Evolutionary conservation across 345 rosid genomes (phyloP), one percentile per base, ranked within the genome.

Genomic region (Arabis hirsuta): DNA sequence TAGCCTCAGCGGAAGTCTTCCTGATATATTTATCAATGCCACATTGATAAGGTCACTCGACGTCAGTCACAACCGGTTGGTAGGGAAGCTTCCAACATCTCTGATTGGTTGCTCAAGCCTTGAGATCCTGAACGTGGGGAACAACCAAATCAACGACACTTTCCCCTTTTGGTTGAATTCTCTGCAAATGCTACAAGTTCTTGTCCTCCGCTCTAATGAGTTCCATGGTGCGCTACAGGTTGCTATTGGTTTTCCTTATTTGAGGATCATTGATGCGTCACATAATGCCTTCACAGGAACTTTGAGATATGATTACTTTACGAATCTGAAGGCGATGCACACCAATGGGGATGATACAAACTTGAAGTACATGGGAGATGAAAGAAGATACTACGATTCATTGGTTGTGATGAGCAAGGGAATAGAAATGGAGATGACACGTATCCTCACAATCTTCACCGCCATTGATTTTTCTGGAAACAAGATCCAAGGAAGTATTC

Each of bases 381-480:
- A n/a, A n/a, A n/a, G n/a, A n/a, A n/a, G 9, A 6, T 54, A 54
- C 60, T 54, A 54, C 9, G 5, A 7, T 1, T 55, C 60, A 55
- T 1, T 55, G 34, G 7, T 32, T 2, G 32, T 55, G 42, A 9
- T 14, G 60, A 55, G 8, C 14, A 55, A 55, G 32, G 60, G 64
- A 39, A 10, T 59, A 3, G 7, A 31, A 22, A 59, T 59, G 48
- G 64, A 36, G 32, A 59, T 59, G 64, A 29, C 42, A 12, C 64
- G 64, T 41, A 22, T 59, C 47, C 64, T 39, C 22, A 59, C 64
- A 41, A 41, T 22, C 64, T 20, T 6, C 19, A 39, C 64, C 1
- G 19, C 64, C 47, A 39, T 58, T 1, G 64, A 58, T 7, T 39
- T 58, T 12, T 58, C 64, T 0, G 47, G 64, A 22, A 58, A 58